Evolutionary conservation across 2,329 filamentous ascomycete species (phyloP), one percentile per base, ranked within the genome.

Genomic region (Didymella pomorum): DNA sequence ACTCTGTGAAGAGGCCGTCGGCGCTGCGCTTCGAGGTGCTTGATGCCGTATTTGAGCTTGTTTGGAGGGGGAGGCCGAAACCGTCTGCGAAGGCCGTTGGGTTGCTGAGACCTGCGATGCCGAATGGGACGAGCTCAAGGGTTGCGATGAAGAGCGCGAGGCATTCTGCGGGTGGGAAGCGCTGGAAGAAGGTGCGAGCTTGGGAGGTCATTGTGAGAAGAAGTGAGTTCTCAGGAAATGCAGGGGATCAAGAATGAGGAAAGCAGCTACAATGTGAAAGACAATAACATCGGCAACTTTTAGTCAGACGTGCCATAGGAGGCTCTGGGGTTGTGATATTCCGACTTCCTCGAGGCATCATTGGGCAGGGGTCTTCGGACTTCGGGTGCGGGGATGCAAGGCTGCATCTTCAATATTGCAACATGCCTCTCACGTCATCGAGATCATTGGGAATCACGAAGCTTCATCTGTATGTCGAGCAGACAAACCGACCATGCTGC

Each of bases 81-180:
- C 64, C 64, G 16, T 66, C 65, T 6, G 63, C 64, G 29, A 67
- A 67, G 10, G 53, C 41, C 8, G 35, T 28, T 3, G 67, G 67
- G 31, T 66, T 56, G 11, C 52, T 61, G n/a, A 70, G 41, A 14
- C 66, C 67, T 25, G 61, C 48, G 16, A 70, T 59, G 4, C 67
- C 67, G 26, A 70, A 70, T 0, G 67, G 67, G 1, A 70, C 23
- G 1, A 70, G 56, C 31, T 70, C 67, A 20, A 70, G 63, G 2
- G 66, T 64, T 16, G 62, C 67, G 29, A 70, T 64, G 31, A 70
- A 47, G 14, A 70, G 60, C 10, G 67, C 67, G 7, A 70, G 59
- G 39, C 67, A 70, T 63, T 70, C 64, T 25, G 66, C 67, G 33
- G 66, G 67, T 3, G 67, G 67, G 16, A 69, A 64, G 14, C 54